phyloP scores from a whole-genome alignment of 2,329 filamentous ascomycete genomes.

The Onygenales sp. region DNA sequence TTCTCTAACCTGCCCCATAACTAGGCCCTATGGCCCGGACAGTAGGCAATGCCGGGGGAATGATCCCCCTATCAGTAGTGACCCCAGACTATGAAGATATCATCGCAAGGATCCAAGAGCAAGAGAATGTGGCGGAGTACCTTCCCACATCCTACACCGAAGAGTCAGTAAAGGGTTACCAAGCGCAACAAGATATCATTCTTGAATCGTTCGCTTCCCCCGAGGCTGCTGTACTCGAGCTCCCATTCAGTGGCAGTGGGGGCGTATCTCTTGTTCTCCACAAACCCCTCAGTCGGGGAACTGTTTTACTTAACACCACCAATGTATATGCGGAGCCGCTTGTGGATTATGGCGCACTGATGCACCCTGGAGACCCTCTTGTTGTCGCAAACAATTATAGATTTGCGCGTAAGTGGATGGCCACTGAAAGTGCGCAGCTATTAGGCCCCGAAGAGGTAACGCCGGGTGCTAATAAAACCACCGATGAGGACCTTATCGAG shows the following conservation, averaged over 20 bases:
- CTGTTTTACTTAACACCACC: slow-evolving; percentile 27
- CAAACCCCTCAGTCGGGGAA: slow-evolving; percentile 33
- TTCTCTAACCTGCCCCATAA: neutral
- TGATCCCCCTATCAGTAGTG: neutral
- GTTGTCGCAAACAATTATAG: slow-evolving; percentile 16
- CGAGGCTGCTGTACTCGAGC: neutral
- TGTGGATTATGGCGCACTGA: slow-evolving; percentile 30
- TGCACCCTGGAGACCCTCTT: slow-evolving; percentile 30
- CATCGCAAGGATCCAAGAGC: neutral
- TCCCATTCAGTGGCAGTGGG: neutral
- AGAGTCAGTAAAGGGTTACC: neutral
- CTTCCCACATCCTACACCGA: neutral
- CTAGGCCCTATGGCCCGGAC: neutral
- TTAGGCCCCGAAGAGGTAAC: neutral
- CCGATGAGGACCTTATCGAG: neutral
- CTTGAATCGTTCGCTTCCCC: neutral
- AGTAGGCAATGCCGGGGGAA: neutral
- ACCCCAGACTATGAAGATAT: neutral
- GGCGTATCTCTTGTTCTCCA: neutral
- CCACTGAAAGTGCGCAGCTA: neutral
- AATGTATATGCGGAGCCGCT: slow-evolving; percentile 26
- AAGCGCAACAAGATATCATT: neutral
- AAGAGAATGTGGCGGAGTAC: neutral
- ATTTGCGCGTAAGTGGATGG: slow-evolving; percentile 11
- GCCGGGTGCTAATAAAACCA: neutral